phyloP scores from a whole-genome alignment of 202 grass and related monocot genomes.

The Zizania palustris region DNA sequence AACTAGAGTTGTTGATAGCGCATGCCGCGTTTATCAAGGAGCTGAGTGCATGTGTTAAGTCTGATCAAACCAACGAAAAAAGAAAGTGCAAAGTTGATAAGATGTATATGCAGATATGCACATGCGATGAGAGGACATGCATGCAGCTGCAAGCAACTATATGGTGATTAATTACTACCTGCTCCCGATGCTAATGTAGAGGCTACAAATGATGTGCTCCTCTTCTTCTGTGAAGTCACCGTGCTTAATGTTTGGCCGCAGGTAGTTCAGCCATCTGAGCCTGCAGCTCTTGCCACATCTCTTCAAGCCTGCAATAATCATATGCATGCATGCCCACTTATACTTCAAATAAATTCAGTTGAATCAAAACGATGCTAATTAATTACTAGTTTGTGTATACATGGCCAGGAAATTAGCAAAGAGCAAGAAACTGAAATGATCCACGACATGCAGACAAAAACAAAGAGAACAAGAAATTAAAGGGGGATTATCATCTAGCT shows the following conservation, averaged over 20 bases:
- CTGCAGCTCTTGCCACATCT: constrained; percentile 83
- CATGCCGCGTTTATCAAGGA: no score
- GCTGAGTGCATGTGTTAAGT: no score
- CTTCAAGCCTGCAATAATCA: constrained; percentile 57
- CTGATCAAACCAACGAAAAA: background rate
- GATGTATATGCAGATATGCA: background rate
- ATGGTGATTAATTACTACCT: constrained; percentile 42
- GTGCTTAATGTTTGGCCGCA: constrained; percentile 79
- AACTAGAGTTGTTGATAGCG: no score
- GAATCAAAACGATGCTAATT: no score
- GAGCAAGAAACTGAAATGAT: no score
- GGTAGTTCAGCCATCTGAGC: constrained; percentile 78
- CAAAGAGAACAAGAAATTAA: no score
- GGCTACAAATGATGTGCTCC: constrained; percentile 74
- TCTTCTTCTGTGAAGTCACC: constrained; percentile 78
- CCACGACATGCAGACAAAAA: no score
- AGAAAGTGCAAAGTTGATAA: background rate
- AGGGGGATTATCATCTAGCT: background rate
- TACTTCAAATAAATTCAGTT: no score
- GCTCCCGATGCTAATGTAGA: constrained; percentile 87
- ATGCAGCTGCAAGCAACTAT: background rate
- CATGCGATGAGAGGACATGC: constrained; percentile 15
- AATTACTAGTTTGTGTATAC: no score
- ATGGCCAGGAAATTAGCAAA: no score
- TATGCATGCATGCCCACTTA: no score